Base-by-base conservation (phyloP, 139 green algal species). In the Asterochloris sp. region DNA sequence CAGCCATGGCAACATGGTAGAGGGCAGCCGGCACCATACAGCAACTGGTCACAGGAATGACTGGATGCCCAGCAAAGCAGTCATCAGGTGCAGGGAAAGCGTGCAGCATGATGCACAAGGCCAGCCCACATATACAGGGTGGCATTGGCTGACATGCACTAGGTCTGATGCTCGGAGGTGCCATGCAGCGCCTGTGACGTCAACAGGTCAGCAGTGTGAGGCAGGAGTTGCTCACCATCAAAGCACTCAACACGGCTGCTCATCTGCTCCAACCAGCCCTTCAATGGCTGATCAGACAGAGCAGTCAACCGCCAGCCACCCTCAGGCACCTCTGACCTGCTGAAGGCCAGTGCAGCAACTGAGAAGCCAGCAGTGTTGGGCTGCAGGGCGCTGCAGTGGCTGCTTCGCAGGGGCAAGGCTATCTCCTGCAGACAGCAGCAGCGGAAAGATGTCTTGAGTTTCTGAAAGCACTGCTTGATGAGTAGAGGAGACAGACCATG, bases 291-390 rank as follows among this genome's bases (percentile, higher is more conserved):
- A n/a, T 80, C 60, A 21, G 76, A 80, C 0, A 80, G 60, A 24
- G 68, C 38, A 64, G 24, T 60, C 13, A 80, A 62, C n/a, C 76
- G 76, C 76, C 76, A 80, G 76, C 38, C 19, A 13, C 38, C 47
- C 13, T 27, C 15, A 29, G 76, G 23, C 60, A 80, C 24, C 23
- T 80, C 76, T 62, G 67, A n/a, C n/a, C 60, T 61, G 60, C 76
- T 47, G 23, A 24, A 19, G 60, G 60, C 67, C 47, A 60, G 38
- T n/a, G 60, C 76, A 61, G 68, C 24, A 15, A 80, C 76, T 11
- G 76, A 69, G 60, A 69, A 80, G 76, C 76, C 76, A 61, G 67
- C 76, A n/a, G 67, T 80, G 76, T 80, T 80, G 23, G 60, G 26
- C 19, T 24, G 54, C 76, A 80, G 76, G 60, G 47, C 24, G 24